Base-by-base conservation (phyloP, 192 early-diverging fungal genomes). In the Pilobolus umbonatus region DNA sequence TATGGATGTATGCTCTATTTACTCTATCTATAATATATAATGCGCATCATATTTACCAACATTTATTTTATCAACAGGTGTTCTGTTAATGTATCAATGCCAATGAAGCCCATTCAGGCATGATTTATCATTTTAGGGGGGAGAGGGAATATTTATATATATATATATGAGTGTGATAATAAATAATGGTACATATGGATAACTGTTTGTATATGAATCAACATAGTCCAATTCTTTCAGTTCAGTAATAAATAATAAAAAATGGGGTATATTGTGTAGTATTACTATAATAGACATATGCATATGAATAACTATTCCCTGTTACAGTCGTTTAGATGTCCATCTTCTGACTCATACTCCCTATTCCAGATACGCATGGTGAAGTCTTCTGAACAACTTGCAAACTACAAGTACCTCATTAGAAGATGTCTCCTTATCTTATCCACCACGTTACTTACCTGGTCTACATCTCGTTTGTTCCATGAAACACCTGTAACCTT, bases 401-500 rank as follows among this genome's bases (percentile, higher is more conserved):
- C 87, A 55, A 93, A 71, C 86, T 92, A 70, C 6, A 59, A 52
- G 35, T 29, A 58, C 55, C 32, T 15, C 22, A 44, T 5, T 38
- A 1, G 6, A 14, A 26, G 24, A n/a, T 5, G 21, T 57, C 29
- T 36, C 5, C n/a, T 4, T 30, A 42, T 17, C 15, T 24, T 43
- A 48, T 12, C 19, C n/a, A 35, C 14, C 22, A 30, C 6, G 5
- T 25, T 8, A 24, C 68, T 67, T 69, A 85, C 82, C 69, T 73
- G 75, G 43, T 69, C 71, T 22, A 61, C 67, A 39, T 67, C 68
- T 34, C 60, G 69, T 30, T 76, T 76, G 44, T 75, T 76, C 91
- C 91, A 93, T 29, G 80, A 76, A 21, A 94, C 85, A n/a, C 80
- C 80, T 0, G 87, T 85, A 6, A 86, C 86, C 57, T 87, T 88